Conservation (phyloP, 1,284 basidiomycete species). For the Coriolopsis trogii region DNA sequence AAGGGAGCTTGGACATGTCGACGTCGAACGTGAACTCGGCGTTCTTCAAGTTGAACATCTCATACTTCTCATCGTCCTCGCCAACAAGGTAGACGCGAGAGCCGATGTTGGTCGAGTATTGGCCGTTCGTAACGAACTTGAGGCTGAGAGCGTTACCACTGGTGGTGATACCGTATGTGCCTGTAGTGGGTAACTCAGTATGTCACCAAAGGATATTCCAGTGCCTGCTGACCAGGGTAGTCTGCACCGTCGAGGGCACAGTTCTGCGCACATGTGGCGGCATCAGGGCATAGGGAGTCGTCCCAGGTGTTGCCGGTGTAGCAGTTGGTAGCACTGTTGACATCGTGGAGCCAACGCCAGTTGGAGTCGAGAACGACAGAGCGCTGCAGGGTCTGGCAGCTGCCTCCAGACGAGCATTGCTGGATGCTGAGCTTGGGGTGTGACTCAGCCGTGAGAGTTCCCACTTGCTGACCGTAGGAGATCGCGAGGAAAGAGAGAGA, state of each 20-base stretch:
- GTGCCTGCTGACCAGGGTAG: constrained; percentile 42
- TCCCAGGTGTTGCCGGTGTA: constrained; percentile 41
- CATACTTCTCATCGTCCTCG: constrained; percentile 43
- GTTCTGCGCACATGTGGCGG: constrained; percentile 41
- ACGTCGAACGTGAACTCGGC: constrained; percentile 63
- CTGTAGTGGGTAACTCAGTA: not conserved
- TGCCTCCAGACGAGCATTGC: constrained; percentile 28
- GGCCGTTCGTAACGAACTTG: constrained; percentile 49
- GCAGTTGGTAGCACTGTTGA: constrained; percentile 38
- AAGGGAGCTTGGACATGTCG: constrained; percentile 55
- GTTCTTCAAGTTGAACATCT: constrained; percentile 56
- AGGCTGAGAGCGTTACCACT: constrained; percentile 50
- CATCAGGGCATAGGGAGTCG: constrained; percentile 38
- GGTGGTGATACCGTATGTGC: constrained; percentile 44
- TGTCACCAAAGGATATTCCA: not conserved
- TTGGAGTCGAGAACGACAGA: constrained; percentile 40
- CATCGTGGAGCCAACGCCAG: constrained; percentile 42
- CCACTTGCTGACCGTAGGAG: constrained; percentile 36
- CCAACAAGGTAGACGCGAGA: constrained; percentile 60
- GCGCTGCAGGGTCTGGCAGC: constrained; percentile 31
- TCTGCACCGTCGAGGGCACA: constrained; percentile 63
- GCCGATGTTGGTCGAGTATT: constrained; percentile 47
- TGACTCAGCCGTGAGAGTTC: constrained; percentile 37
- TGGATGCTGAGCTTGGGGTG: constrained; percentile 37
- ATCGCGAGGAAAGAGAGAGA: constrained; percentile 31